Percentiles rank a stretch among this genome's conserved stretches.
These are phyloP conservation scores for Irpex rosettiformis DNA, from an alignment of 1,284 basidiomycete species.

Conservation along the genomic window DNA sequence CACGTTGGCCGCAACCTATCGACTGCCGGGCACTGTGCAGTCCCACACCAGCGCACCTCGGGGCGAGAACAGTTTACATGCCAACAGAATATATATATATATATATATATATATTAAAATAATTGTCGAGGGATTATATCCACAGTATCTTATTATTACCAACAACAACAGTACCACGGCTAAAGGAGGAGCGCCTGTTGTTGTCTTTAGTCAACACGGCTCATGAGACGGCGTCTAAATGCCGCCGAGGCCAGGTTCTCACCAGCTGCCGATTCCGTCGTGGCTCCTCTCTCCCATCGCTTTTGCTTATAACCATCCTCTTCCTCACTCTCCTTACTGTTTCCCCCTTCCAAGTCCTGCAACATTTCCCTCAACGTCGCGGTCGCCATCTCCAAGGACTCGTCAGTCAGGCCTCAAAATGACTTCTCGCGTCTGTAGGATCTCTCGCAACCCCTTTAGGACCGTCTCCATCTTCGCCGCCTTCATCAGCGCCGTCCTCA, in stretches of 20 bases:
- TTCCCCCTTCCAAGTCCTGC: neutral
- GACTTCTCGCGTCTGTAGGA: neutral
- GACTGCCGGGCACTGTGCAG: too few species aligned
- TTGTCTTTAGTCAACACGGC: neutral
- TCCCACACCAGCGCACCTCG: too few species aligned
- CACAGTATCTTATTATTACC: too few species aligned
- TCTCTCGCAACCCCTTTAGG: constrained; percentile 29
- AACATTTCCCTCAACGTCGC: too few species aligned
- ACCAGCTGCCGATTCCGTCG: neutral
- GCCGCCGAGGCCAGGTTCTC: neutral
- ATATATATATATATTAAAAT: too few species aligned
- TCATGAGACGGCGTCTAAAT: neutral
- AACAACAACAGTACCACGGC: too few species aligned
- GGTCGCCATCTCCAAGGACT: too few species aligned
- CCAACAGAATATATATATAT: neutral
- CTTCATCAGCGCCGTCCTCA: constrained; percentile 50
- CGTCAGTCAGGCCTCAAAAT: too few species aligned
- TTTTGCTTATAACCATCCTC: neutral
- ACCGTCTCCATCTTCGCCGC: constrained; percentile 54
- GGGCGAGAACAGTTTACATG: neutral
- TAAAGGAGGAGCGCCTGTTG: neutral
- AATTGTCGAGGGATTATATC: too few species aligned
- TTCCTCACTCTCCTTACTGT: neutral
- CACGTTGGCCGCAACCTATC: too few species aligned
- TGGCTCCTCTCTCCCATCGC: neutral